Base-by-base conservation (phyloP, 2,329 filamentous ascomycete genomes). In the Ascochyta viciae-villosae region DNA sequence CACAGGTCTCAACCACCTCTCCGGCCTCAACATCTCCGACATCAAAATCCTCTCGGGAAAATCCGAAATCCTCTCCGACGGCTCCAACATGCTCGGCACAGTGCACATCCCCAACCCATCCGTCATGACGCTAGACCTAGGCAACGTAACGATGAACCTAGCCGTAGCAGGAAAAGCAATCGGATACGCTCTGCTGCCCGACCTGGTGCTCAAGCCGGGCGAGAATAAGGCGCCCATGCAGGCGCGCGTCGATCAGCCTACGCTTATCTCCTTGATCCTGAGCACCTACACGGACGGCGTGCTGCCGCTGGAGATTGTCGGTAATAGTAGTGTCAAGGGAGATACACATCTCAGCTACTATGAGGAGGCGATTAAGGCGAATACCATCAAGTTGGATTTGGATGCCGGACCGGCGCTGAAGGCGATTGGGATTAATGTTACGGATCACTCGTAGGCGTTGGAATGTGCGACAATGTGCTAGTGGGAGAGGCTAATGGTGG, bases 91-190 rank as follows among this genome's bases (percentile, higher is more conserved):
- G 75, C 76, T 81, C 47, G 87, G 82, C 63, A 82, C 77, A 13
- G 81, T 83, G 54, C 77, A 78, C 53, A 87, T 90, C 46, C 86
- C 85, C 62, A 91, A 90, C 72, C 81, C 80, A 6, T 88, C 87
- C 1, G 75, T 84, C 47, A 81, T 88, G 68, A 85, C 82, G n/a
- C 80, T 90, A 48, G 82, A 88, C 31, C 83, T 90, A 80, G 88
- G 88, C 64, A 88, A 89, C 65, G 78, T 85, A 33, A 83, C 83
- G 26, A 88, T 89, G 74, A 75, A 80, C 73, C 86, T 85, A 67
- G 84, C 78, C 64, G 79, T 87, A 48, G 78, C 82, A 40, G 81
- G 78, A 41, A 62, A 74, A 40, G 60, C 76, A 1, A 79, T 89
- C 58, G 88, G 88, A 48, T 81, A 75, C 37, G 75, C 85, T 7